Percentiles rank a stretch among this genome's conserved stretches.
Conservation (phyloP, 2,329 filamentous ascomycete genomes). For the Capronia americana region DNA sequence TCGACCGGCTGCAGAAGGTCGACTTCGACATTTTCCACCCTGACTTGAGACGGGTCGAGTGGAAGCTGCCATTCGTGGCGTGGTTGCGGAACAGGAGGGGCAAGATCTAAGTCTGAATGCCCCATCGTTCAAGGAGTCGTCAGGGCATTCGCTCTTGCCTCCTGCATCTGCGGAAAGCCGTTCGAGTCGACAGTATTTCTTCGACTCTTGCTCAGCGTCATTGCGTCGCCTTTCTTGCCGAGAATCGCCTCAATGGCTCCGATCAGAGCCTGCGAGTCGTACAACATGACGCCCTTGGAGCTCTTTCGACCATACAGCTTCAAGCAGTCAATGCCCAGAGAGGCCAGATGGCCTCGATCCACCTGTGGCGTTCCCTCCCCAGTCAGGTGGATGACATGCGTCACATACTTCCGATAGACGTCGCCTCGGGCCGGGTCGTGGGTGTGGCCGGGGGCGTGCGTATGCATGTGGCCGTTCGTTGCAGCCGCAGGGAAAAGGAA, state of each 20-base stretch:
- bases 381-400: slow-evolving; percentile 39
- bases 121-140: background rate
- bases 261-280: slow-evolving; percentile 76
- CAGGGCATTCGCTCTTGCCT: slow-evolving; percentile 9
- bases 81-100: slow-evolving; percentile 66
- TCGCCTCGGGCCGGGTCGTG: slow-evolving; percentile 20
- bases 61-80: slow-evolving; percentile 84
- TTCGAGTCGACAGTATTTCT: slow-evolving; percentile 62
- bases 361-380: slow-evolving; percentile 37
- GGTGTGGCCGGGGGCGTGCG: background rate
- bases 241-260: slow-evolving; percentile 80
- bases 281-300: slow-evolving; percentile 64
- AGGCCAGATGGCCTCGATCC: slow-evolving; percentile 34
- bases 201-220: slow-evolving; percentile 55
- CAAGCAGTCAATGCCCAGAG: slow-evolving; percentile 69
- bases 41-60: slow-evolving; percentile 69
- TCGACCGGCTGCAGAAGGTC: slow-evolving; percentile 75
- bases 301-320: slow-evolving; percentile 73
- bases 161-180: slow-evolving; percentile 11
- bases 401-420: slow-evolving; percentile 39
- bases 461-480: background rate
- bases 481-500: slow-evolving; percentile 27
- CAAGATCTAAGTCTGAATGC: slow-evolving; percentile 50
- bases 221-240: slow-evolving; percentile 65
- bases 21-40: slow-evolving; percentile 83